Evolutionary conservation across 768 basidiomycete genomes (phyloP), one percentile per base, ranked within the genome.

Genomic region (Auricularia auricula-judae): DNA sequence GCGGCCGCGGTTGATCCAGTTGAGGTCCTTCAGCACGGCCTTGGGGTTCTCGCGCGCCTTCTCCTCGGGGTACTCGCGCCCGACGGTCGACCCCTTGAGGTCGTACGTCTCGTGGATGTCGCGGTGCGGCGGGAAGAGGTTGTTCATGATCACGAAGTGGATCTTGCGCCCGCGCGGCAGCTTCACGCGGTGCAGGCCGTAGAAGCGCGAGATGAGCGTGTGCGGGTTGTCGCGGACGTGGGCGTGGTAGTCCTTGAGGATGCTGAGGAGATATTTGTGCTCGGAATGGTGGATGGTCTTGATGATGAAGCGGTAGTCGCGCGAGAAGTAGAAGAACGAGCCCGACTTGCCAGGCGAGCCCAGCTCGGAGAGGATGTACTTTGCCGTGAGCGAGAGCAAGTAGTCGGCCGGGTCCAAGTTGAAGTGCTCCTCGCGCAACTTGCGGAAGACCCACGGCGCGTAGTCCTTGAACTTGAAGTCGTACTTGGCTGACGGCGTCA

Each of bases 381-480:
- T 97, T 8, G 90, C 88, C 3, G 97, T 99, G 65, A 99, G 84
- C 1, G 94, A 96, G 65, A 98, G 85, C 16, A 99, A 84, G 76
- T 99, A 98, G 75, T 99, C 97, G 42, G 94, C 93, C 2, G 97
- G 96, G 73, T 98, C 97, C 58, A 99, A 84, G 68, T 91, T 87
- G 77, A 99, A 98, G 74, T 88, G 82, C 68, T 94, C 89, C 76
- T 98, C 96, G 36, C 97, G 88, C 14, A 99, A 79, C 64, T 93
- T 90, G 34, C 96, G 91, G 76, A 99, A 99, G 3, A 98, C 91
- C 89, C 91, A 97, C 0, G 97, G 96, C 0, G 95, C 94, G 74
- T 98, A 99, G 73, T 99, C 96, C 75, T 98, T 98, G 82, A 98
- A 98, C 76, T 99, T 99, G 83, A 98, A 98, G 75, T 98, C 97